Percentiles rank a stretch among this genome's conserved stretches.
Evolutionary conservation across 1,284 basidiomycete species (phyloP).

Genomic region (Moesziomyces aphidis): DNA sequence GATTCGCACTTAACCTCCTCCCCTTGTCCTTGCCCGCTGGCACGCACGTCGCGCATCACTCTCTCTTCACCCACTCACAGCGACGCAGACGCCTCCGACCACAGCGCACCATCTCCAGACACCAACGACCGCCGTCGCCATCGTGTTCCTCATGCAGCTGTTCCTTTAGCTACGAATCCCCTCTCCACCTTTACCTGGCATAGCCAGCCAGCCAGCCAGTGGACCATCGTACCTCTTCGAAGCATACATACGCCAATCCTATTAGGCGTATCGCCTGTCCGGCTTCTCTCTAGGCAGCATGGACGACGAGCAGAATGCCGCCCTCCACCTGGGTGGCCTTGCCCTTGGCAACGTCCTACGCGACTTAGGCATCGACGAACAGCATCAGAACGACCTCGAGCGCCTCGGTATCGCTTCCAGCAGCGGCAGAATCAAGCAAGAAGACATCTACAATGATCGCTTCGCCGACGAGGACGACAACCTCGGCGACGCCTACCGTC

Average conservation of each 20-base stretch:
- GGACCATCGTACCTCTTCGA: neutral
- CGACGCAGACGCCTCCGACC: neutral
- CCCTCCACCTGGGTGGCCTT: constrained; percentile 63
- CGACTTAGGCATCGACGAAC: constrained; percentile 62
- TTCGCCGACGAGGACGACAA: constrained; percentile 64
- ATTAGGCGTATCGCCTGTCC: neutral
- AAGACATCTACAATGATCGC: constrained; percentile 66
- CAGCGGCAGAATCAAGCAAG: constrained; percentile 49
- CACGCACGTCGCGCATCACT: neutral
- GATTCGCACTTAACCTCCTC: neutral
- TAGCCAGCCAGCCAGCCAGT: constrained; percentile 16
- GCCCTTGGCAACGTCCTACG: constrained; percentile 65
- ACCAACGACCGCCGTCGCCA: neutral
- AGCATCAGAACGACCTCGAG: constrained; percentile 46
- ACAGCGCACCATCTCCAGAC: neutral
- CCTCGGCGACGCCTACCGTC: constrained; percentile 23
- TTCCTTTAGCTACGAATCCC: constrained; percentile 1
- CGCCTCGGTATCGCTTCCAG: constrained; percentile 49
- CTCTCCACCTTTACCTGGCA: constrained; percentile 16
- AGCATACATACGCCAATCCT: neutral
- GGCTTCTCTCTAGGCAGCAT: constrained; percentile 19
- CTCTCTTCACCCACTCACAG: neutral
- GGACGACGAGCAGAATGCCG: constrained; percentile 63
- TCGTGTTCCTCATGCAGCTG: neutral
- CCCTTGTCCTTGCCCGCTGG: neutral